A percentile compares a stretch with the other conserved stretches of the same genome.
These are phyloP conservation scores for Suillus placidus DNA, from an alignment of 768 basidiomycete species.

Conservation along the genomic window DNA sequence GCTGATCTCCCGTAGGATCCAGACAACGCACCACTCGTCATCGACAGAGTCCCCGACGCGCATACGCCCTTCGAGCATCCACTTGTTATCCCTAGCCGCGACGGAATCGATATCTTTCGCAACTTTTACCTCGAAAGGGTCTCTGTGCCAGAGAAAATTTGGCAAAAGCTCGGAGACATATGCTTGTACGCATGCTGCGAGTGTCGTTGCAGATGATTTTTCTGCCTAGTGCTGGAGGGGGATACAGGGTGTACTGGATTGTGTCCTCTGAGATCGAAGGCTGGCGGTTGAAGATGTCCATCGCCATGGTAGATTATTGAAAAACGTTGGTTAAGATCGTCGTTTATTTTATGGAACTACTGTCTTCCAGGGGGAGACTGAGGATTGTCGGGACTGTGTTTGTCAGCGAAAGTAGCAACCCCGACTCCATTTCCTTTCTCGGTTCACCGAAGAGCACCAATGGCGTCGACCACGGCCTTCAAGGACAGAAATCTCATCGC, in stretches of 20 bases:
- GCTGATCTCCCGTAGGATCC: conserved; percentile 80
- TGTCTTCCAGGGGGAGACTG: not conserved
- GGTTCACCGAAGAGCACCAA: conserved; percentile 26
- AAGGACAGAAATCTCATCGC: conserved; percentile 89
- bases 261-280: conserved; percentile 88
- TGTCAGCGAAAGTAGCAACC: conserved; percentile 18
- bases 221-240: conserved; percentile 54
- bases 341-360: not conserved
- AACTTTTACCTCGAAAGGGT: conserved; percentile 78
- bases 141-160: conserved; percentile 81
- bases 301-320: conserved; percentile 21
- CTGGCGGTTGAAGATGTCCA: conserved; percentile 74
- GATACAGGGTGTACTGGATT: conserved; percentile 75
- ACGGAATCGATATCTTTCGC: conserved; percentile 45
- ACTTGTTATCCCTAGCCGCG: conserved; percentile 36
- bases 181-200: conserved; percentile 67
- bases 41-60: conserved; percentile 96
- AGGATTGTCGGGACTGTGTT: conserved; percentile 9
- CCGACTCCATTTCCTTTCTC: conserved; percentile 19
- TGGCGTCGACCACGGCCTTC: conserved; percentile 58
- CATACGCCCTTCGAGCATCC: conserved; percentile 80
- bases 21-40: conserved; percentile 96
- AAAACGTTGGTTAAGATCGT: not conserved
- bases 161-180: conserved; percentile 58
- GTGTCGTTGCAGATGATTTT: conserved; percentile 59